Evolutionary conservation across 805 yeast species (phyloP).

Genomic region (Wickerhamiella azymoides): DNA sequence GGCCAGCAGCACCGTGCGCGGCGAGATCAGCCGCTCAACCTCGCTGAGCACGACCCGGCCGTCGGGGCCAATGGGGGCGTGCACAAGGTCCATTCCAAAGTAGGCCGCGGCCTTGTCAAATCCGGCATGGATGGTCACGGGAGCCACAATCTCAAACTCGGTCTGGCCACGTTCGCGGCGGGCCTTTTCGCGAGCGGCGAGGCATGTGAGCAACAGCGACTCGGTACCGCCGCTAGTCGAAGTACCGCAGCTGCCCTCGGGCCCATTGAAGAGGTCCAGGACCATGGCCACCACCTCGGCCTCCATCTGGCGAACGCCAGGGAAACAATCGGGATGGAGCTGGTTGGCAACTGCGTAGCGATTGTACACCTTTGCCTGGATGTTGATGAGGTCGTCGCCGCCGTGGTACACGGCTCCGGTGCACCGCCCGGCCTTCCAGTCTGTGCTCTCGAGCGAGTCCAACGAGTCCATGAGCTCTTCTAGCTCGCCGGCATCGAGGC

Average conservation of each 20-base stretch:
- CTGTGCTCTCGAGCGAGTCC: constrained; percentile 41
- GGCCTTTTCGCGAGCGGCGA: constrained; percentile 77
- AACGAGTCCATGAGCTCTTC: constrained; percentile 35
- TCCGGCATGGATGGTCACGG: constrained; percentile 86
- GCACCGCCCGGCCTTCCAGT: constrained; percentile 75
- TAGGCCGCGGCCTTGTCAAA: constrained; percentile 85
- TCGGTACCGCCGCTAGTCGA: constrained; percentile 94
- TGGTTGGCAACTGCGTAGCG: constrained; percentile 82
- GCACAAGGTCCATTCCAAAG: constrained; percentile 72
- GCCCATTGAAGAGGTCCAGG: constrained; percentile 66
- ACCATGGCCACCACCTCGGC: constrained; percentile 91
- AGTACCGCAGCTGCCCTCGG: constrained; percentile 60
- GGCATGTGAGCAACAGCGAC: constrained; percentile 70
- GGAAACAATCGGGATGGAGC: constrained; percentile 92
- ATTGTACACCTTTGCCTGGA: constrained; percentile 67
- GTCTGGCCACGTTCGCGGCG: constrained; percentile 37
- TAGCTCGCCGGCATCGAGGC: constrained; percentile 38
- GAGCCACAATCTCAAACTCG: constrained; percentile 78
- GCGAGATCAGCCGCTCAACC: constrained; percentile 52
- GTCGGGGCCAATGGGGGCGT: constrained; percentile 65
- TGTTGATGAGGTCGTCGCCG: constrained; percentile 56
- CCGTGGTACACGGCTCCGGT: constrained; percentile 98
- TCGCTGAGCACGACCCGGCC: constrained; percentile 52
- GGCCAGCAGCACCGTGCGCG: constrained; percentile 66
- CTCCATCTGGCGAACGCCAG: constrained; percentile 94